These are phyloP conservation scores for Leccinum obscurum DNA, from an alignment of 768 basidiomycete species.

Conservation along the genomic window DNA sequence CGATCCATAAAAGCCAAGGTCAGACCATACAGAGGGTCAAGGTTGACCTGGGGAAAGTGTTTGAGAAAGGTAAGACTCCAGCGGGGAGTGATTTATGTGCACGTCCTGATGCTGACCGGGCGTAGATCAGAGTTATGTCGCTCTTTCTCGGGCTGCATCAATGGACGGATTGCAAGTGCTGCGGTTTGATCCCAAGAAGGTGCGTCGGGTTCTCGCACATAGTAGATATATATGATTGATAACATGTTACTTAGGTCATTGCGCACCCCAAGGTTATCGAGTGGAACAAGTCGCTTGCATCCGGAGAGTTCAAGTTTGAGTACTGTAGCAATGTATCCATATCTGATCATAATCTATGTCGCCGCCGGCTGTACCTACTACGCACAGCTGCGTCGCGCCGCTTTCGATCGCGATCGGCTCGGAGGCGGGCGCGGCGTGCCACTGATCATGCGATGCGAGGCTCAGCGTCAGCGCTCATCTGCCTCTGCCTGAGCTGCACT, in stretches of 20 bases:
- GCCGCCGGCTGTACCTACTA: too few relatives aligned
- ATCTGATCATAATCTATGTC: too few relatives aligned
- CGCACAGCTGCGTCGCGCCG: too few relatives aligned
- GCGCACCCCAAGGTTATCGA: constrained; percentile 46
- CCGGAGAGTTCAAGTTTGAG: background rate
- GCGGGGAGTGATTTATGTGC: background rate
- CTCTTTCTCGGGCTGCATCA: constrained; percentile 52
- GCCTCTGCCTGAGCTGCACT: too few relatives aligned
- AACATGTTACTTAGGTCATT: constrained; percentile 33
- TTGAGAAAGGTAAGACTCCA: constrained; percentile 48
- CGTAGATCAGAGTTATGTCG: constrained; percentile 49
- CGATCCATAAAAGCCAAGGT: constrained; percentile 78
- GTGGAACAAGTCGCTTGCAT: constrained; percentile 38
- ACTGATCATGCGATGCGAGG: too few relatives aligned
- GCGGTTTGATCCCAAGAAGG: constrained; percentile 53
- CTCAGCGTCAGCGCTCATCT: too few relatives aligned
- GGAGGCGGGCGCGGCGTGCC: too few relatives aligned
- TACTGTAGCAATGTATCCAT: too few relatives aligned
- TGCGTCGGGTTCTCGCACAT: constrained; percentile 14
- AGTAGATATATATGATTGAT: background rate
- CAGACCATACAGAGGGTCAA: constrained; percentile 68
- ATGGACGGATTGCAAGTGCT: constrained; percentile 56
- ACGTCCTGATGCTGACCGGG: background rate
- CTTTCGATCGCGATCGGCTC: too few relatives aligned
- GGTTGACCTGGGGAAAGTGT: constrained; percentile 64